Evolutionary conservation across 148 eudicot genomes (phyloP).

Genomic region (Chenopodium formosanum): DNA sequence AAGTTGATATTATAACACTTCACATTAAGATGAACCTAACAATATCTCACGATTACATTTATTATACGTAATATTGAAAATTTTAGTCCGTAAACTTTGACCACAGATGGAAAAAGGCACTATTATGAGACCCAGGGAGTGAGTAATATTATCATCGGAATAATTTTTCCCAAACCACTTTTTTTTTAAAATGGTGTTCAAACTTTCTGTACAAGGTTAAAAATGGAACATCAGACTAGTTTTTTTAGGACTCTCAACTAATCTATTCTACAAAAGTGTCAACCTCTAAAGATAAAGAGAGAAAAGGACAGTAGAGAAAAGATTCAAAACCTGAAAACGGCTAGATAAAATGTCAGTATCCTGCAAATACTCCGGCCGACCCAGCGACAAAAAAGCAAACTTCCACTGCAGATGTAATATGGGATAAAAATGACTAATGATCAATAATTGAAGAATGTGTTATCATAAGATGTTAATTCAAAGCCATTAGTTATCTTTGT

Average conservation of each 20-base stretch:
- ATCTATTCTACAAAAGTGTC: not conserved
- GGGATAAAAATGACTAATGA: not conserved
- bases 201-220: not conserved
- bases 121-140: too few species aligned
- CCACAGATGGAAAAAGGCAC: too few species aligned
- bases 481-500: not conserved
- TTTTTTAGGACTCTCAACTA: not conserved
- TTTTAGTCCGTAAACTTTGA: too few species aligned
- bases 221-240: not conserved
- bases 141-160: too few species aligned
- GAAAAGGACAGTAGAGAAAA: not conserved
- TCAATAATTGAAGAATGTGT: not conserved
- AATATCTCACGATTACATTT: too few species aligned
- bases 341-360: constrained; percentile 77
- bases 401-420: constrained; percentile 65
- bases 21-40: too few species aligned
- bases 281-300: not conserved
- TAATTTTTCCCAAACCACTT: too few species aligned
- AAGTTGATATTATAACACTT: too few species aligned
- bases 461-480: not conserved
- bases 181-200: not conserved
- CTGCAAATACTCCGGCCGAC: constrained; percentile 85
- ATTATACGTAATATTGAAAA: too few species aligned
- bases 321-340: constrained; percentile 74
- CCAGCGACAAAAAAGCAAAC: constrained; percentile 83